Evolutionary conservation across 75 land plant genomes (phyloP).

Genomic region (Selaginella moellendorffii): DNA sequence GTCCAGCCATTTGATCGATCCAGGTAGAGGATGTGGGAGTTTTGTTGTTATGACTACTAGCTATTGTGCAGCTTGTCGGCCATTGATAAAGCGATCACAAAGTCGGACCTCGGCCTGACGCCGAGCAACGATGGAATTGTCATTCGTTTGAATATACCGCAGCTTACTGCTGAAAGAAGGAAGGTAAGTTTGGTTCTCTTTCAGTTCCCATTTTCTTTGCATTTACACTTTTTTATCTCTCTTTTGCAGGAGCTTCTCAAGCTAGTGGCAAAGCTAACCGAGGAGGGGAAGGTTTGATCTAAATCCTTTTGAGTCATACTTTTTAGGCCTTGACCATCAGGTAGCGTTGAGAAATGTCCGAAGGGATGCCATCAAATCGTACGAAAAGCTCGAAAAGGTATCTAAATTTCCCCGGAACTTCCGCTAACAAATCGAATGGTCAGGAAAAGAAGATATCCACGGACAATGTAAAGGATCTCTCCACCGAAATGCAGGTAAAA

Average conservation of each 20-base stretch:
- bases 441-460: slow-evolving; percentile 93
- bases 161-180: slow-evolving; percentile 70
- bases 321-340: too few relatives aligned
- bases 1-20: slow-evolving; percentile 91
- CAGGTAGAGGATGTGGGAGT: slow-evolving; percentile 34
- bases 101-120: slow-evolving; percentile 68
- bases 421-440: neutral
- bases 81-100: slow-evolving; percentile 81
- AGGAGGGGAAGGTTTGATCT: slow-evolving; percentile 1
- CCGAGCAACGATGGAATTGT: slow-evolving; percentile 91
- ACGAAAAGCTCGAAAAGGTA: slow-evolving; percentile 95
- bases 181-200: slow-evolving; percentile 41
- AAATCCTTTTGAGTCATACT: too few relatives aligned
- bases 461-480: slow-evolving; percentile 87
- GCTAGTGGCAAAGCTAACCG: neutral
- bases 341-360: slow-evolving; percentile 84
- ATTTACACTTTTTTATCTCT: neutral
- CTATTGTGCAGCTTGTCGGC: slow-evolving; percentile 42
- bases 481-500: slow-evolving; percentile 72
- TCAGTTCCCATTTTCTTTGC: neutral
- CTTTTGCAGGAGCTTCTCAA: neutral
- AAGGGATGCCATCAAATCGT: slow-evolving; percentile 85
- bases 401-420: neutral
- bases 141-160: slow-evolving; percentile 67
- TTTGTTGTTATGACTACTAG: neutral